phyloP scores from a whole-genome alignment of 495 filamentous ascomycete species.

The Penicillium manginii region DNA sequence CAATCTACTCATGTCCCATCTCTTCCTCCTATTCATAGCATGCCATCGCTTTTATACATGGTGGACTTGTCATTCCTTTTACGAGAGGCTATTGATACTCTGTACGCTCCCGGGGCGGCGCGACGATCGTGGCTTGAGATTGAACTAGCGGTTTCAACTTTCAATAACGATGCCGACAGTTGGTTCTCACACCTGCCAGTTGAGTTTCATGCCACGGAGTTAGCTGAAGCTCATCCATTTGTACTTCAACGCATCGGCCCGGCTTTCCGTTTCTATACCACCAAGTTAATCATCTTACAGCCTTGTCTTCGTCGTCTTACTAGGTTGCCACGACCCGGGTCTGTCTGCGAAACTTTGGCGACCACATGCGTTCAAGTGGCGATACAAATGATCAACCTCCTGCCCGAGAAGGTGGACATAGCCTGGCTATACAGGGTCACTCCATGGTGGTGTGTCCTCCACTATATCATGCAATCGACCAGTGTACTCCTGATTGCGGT shows the following conservation, averaged over 20 bases:
- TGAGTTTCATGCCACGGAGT: slow-evolving; percentile 38
- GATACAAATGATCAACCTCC: slow-evolving; percentile 39
- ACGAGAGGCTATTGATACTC: too few relatives aligned
- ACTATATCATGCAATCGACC: slow-evolving; percentile 62
- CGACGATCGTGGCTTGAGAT: slow-evolving; percentile 28
- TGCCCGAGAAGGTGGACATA: slow-evolving; percentile 15
- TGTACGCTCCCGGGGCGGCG: slow-evolving; percentile 12
- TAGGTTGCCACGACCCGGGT: neutral
- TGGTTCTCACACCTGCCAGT: slow-evolving; percentile 29
- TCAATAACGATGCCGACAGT: slow-evolving; percentile 26
- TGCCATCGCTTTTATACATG: too few relatives aligned
- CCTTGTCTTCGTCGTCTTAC: slow-evolving; percentile 61
- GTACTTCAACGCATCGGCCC: slow-evolving; percentile 35
- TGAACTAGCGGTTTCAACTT: slow-evolving; percentile 20
- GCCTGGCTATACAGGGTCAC: slow-evolving; percentile 45
- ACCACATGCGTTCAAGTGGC: slow-evolving; percentile 56
- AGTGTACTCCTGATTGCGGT: slow-evolving; percentile 56
- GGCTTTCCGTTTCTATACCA: slow-evolving; percentile 58
- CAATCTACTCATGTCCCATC: too few relatives aligned
- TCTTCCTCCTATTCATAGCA: too few relatives aligned
- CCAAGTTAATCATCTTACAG: slow-evolving; percentile 58
- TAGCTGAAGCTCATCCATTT: slow-evolving; percentile 22
- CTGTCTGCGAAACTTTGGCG: slow-evolving; percentile 51
- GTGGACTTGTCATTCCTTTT: too few relatives aligned
- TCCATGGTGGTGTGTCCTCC: slow-evolving; percentile 65